A percentile compares a stretch with the other conserved stretches of the same genome.
phyloP scores from a whole-genome alignment of 805 yeast species.

The Suhomyces xylopsoci region DNA sequence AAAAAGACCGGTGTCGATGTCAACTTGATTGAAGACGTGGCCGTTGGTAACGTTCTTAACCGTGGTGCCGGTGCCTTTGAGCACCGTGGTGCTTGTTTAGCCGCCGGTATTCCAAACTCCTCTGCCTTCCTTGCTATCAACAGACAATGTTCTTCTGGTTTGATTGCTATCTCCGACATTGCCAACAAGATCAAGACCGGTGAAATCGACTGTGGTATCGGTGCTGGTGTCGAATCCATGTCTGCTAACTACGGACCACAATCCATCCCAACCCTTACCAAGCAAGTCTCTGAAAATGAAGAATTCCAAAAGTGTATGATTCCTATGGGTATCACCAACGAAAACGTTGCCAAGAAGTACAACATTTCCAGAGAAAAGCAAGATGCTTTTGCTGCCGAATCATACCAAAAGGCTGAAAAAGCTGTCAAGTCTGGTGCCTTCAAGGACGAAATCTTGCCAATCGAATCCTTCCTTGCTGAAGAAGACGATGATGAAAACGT shows the following conservation, averaged over 20 bases:
- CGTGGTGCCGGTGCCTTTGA: conserved; percentile 93
- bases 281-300: conserved; percentile 31
- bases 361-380: conserved; percentile 65
- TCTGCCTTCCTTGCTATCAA: conserved; percentile 81
- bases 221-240: conserved; percentile 94
- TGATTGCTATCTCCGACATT: conserved; percentile 84
- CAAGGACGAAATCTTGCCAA: conserved; percentile 84
- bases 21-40: conserved; percentile 71
- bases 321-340: conserved; percentile 97
- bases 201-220: conserved; percentile 88
- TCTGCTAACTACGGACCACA: conserved; percentile 82
- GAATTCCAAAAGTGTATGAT: conserved; percentile 67
- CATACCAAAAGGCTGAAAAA: conserved; percentile 78
- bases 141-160: conserved; percentile 93
- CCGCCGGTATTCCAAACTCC: conserved; percentile 84
- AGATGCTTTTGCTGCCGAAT: conserved; percentile 85
- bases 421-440: conserved; percentile 75
- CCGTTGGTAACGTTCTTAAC: conserved; percentile 88
- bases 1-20: conserved; percentile 49
- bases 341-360: conserved; percentile 75
- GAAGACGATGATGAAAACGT: conserved; percentile 56
- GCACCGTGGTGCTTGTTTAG: conserved; percentile 87
- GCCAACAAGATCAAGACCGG: conserved; percentile 86
- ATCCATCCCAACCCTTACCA: conserved; percentile 52
- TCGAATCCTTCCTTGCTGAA: conserved; percentile 56